These are phyloP conservation scores for Fusarium sp. DNA, from an alignment of 2,329 filamentous ascomycete genomes.

Conservation along the genomic window DNA sequence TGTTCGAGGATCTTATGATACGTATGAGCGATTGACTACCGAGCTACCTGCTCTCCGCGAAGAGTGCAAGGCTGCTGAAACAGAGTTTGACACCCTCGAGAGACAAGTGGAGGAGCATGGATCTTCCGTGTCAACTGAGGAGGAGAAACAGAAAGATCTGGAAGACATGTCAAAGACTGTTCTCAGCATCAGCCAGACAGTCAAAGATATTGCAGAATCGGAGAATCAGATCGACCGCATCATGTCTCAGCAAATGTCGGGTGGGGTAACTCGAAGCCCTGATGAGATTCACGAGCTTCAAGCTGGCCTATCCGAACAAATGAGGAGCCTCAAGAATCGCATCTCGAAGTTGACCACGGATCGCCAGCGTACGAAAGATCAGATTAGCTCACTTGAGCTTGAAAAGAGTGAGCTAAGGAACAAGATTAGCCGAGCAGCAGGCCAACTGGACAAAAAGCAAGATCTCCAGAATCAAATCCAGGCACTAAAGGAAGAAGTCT, in stretches of 20 bases:
- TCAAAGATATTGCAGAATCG: constrained; percentile 78
- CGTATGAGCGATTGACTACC: constrained; percentile 75
- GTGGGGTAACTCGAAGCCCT: constrained; percentile 74
- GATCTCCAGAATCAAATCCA: constrained; percentile 79
- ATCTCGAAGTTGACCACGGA: constrained; percentile 77
- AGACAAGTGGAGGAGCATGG: constrained; percentile 77
- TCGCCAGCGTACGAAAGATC: constrained; percentile 77
- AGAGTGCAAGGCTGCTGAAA: constrained; percentile 72
- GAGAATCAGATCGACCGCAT: constrained; percentile 81
- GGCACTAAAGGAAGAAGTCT: constrained; percentile 76
- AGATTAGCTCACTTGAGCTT: constrained; percentile 79
- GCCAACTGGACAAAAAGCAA: constrained; percentile 85
- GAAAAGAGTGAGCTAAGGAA: constrained; percentile 81
- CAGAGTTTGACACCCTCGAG: constrained; percentile 71
- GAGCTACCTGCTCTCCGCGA: constrained; percentile 79
- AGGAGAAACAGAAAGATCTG: constrained; percentile 76
- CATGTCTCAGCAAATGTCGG: constrained; percentile 79
- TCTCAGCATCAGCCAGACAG: constrained; percentile 78
- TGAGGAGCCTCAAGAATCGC: constrained; percentile 72
- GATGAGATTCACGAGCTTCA: constrained; percentile 88
- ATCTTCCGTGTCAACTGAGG: constrained; percentile 71
- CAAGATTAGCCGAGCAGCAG: constrained; percentile 76
- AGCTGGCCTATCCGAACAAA: constrained; percentile 74
- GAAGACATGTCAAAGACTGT: constrained; percentile 84
- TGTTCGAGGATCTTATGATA: constrained; percentile 78